phyloP scores from a whole-genome alignment of 306 rosid species.

The Fragaria iinumae region DNA sequence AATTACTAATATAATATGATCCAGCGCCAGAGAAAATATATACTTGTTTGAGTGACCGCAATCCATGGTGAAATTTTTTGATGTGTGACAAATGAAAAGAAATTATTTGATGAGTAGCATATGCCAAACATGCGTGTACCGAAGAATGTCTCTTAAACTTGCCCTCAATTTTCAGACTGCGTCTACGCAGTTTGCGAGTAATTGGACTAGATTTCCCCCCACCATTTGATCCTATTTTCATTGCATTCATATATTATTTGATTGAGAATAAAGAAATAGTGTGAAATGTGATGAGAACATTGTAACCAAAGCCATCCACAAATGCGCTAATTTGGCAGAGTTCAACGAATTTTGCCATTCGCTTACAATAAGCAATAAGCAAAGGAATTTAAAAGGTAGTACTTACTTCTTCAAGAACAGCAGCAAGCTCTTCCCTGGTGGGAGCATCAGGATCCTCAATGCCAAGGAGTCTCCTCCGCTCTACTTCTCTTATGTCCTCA shows the following conservation, averaged over 20 bases:
- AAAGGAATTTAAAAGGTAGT: not conserved
- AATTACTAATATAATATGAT: not conserved
- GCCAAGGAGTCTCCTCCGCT: slow-evolving; percentile 85
- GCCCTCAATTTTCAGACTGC: not conserved
- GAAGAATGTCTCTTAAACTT: not conserved
- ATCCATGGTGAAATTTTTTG: not conserved
- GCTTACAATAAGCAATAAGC: not conserved
- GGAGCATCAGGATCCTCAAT: slow-evolving; percentile 81
- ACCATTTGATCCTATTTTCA: not conserved
- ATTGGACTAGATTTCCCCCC: not conserved
- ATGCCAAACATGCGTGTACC: not conserved
- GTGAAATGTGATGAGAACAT: not conserved
- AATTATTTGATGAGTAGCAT: not conserved
- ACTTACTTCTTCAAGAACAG: slow-evolving; percentile 76
- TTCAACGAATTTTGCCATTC: not conserved
- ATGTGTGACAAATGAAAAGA: not conserved
- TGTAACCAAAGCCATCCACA: not conserved
- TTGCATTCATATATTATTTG: not conserved
- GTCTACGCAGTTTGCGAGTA: not conserved
- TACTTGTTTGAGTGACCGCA: not conserved
- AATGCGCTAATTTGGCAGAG: not conserved
- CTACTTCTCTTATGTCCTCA: slow-evolving; percentile 93
- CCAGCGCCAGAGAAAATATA: not conserved
- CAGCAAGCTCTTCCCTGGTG: slow-evolving; percentile 76
- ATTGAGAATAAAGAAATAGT: not conserved